These are phyloP conservation scores for Lactifluus pinguis DNA, from an alignment of 768 basidiomycete species.

Conservation along the genomic window DNA sequence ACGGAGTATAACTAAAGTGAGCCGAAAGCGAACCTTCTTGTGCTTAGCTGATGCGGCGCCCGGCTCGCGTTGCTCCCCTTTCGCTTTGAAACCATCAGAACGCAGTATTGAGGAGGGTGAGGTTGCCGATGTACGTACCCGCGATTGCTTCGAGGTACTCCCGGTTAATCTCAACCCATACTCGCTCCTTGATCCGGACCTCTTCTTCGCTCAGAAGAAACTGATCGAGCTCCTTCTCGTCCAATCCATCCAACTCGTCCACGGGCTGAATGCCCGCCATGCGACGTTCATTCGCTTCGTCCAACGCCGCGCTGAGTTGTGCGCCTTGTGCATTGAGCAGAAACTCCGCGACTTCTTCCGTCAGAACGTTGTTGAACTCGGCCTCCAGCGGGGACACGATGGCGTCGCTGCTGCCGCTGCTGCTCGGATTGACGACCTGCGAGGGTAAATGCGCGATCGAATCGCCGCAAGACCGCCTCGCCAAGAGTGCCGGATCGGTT, in stretches of 20 bases:
- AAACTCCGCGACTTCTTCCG: constrained; percentile 61
- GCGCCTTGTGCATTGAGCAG: constrained; percentile 53
- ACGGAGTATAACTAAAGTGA: not conserved
- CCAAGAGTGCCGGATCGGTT: not conserved
- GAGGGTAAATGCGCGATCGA: not conserved
- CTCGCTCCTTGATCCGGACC: constrained; percentile 75
- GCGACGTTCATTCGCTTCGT: constrained; percentile 58
- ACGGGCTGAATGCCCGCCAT: constrained; percentile 38
- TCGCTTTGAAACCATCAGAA: constrained; percentile 36
- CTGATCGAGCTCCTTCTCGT: constrained; percentile 82
- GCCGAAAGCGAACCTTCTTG: constrained; percentile 56
- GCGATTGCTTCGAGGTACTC: constrained; percentile 87
- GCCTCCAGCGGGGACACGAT: constrained; percentile 41
- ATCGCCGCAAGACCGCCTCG: constrained; percentile 4
- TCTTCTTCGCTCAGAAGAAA: constrained; percentile 76
- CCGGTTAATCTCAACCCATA: constrained; percentile 90
- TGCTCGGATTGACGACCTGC: constrained; percentile 12
- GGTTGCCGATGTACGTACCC: constrained; percentile 36
- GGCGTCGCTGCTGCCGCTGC: not conserved
- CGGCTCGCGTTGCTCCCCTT: constrained; percentile 43
- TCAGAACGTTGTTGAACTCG: constrained; percentile 50
- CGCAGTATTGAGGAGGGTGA: too few relatives aligned
- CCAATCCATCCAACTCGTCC: constrained; percentile 66
- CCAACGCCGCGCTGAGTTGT: constrained; percentile 50
- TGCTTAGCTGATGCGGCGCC: constrained; percentile 38